phyloP scores from a whole-genome alignment of 345 rosid species.

The Aquilaria malaccensis region DNA sequence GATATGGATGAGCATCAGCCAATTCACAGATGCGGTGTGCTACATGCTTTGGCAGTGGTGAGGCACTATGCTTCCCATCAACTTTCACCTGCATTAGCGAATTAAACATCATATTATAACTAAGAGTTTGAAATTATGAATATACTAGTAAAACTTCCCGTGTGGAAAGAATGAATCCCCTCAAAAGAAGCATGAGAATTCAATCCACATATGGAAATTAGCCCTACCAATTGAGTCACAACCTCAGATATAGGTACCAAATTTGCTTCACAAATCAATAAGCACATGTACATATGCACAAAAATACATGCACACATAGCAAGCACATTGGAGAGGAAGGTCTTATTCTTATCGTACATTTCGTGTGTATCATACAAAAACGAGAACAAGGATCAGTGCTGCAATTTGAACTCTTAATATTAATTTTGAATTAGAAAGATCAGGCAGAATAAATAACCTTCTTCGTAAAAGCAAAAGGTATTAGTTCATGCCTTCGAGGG shows the following conservation, averaged over 20 bases:
- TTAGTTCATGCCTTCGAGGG: too few relatives aligned
- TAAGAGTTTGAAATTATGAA: constrained; percentile 9
- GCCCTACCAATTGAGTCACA: too few relatives aligned
- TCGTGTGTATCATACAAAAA: too few relatives aligned
- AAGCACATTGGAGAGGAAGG: neutral
- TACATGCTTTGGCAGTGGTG: constrained; percentile 49
- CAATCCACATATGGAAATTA: too few relatives aligned
- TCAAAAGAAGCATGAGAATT: neutral
- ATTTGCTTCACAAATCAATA: neutral
- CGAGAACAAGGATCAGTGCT: too few relatives aligned
- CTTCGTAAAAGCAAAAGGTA: too few relatives aligned
- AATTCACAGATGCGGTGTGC: constrained; percentile 58
- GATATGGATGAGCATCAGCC: constrained; percentile 64
- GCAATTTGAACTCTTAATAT: too few relatives aligned
- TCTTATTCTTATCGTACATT: too few relatives aligned
- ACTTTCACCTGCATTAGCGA: constrained; percentile 39
- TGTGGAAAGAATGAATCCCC: neutral
- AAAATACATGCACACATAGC: neutral
- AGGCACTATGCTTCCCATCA: constrained; percentile 27
- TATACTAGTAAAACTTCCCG: neutral
- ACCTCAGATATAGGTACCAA: neutral
- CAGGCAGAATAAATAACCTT: too few relatives aligned
- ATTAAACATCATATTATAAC: too few relatives aligned
- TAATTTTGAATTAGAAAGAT: too few relatives aligned
- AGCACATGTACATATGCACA: neutral